phyloP scores from a whole-genome alignment of 116 monocot genomes.

The Zostera marina region DNA sequence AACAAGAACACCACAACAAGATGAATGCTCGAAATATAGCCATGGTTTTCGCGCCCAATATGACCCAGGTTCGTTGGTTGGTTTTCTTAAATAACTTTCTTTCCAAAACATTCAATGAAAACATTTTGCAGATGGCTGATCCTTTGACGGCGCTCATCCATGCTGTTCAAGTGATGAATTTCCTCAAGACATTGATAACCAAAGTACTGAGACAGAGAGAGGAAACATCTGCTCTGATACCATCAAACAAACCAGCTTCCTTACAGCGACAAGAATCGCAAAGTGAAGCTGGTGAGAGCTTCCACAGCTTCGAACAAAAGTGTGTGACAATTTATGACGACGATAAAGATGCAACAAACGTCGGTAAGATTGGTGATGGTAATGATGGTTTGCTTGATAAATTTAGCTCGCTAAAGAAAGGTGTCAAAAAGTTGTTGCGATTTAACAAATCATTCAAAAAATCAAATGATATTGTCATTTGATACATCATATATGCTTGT shows the following conservation, averaged over 20 bases:
- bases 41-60: conserved; percentile 92
- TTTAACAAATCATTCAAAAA: conserved; percentile 39
- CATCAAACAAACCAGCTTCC: conserved; percentile 5
- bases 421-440: conserved; percentile 50
- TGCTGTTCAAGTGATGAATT: conserved; percentile 83
- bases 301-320: conserved; percentile 20
- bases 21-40: conserved; percentile 84
- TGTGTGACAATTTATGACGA: conserved; percentile 4
- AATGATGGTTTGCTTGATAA: conserved; percentile 30
- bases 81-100: neutral
- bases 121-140: conserved; percentile 53
- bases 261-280: conserved; percentile 1
- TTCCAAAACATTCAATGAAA: neutral
- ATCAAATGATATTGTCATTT: neutral
- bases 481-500: neutral
- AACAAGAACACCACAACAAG: conserved; percentile 60
- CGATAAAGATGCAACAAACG: conserved; percentile 3
- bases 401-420: conserved; percentile 27
- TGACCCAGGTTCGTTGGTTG: conserved; percentile 56
- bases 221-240: conserved; percentile 18
- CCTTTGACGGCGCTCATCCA: conserved; percentile 74
- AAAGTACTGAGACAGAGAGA: conserved; percentile 41
- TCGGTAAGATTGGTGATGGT: conserved; percentile 4
- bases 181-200: conserved; percentile 52
- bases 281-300: conserved; percentile 13